phyloP scores from a whole-genome alignment of 129 eudicot species.

The Lactuca saligna region DNA sequence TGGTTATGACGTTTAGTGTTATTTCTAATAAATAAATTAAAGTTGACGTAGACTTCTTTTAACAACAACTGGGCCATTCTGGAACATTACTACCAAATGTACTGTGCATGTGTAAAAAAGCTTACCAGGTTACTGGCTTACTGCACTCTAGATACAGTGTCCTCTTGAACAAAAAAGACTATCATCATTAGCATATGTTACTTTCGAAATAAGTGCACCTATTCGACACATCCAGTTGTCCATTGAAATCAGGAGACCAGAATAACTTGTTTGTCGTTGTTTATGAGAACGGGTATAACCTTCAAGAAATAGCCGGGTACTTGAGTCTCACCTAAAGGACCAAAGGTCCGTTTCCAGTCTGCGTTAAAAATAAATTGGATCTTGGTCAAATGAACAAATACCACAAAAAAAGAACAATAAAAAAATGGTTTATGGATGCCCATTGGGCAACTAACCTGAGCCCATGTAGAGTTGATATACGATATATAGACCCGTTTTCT shows the following conservation, averaged over 20 bases:
- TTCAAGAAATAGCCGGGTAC: no score
- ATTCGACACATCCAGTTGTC: background rate
- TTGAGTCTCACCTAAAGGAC: no score
- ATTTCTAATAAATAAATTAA: no score
- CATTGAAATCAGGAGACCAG: background rate
- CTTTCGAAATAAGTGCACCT: background rate
- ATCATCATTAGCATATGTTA: background rate
- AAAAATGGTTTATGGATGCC: no score
- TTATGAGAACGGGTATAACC: no score
- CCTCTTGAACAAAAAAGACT: background rate
- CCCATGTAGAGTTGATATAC: no score
- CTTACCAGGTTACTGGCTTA: background rate
- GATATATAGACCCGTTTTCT: no score
- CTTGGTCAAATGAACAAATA: no score
- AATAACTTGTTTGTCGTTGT: background rate
- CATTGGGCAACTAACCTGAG: no score
- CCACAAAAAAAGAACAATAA: no score
- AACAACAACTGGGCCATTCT: background rate
- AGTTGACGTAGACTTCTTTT: background rate
- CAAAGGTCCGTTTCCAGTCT: no score
- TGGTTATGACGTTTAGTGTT: background rate
- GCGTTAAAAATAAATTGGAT: no score
- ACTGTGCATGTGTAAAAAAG: background rate
- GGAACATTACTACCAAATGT: background rate
- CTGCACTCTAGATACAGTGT: conserved; percentile 1